Evolutionary conservation across 2,329 filamentous ascomycete species (phyloP), one percentile per base, ranked within the genome.

Genomic region (Fusarium sp.): DNA sequence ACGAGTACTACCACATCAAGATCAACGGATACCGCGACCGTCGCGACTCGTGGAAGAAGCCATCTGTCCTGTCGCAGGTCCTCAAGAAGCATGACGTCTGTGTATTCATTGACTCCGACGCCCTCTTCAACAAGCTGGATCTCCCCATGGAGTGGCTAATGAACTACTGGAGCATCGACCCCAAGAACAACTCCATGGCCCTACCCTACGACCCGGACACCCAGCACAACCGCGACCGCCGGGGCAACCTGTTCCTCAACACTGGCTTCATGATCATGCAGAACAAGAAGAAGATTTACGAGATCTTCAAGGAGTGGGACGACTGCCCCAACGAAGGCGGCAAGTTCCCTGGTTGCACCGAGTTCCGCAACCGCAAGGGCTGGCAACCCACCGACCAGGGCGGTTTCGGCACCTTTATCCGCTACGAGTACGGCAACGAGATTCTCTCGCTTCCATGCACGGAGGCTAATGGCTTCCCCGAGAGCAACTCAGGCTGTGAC

Each of bases 211-310:
- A 83, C 36, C 81, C 81, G 7, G 68, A 75, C 11, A 56, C 60
- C 34, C 70, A 78, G 28, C 69, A 71, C 66, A 83, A 83, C 75
- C 72, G 75, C 45, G 81, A 83, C 68, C 71, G 75, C 60, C 77
- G 75, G n/a, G 76, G 76, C 56, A 79, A 77, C 47, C 65, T 77
- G 67, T 83, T 80, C 78, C 77, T 81, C 67, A 86, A 86, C 75
- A 84, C 83, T 1, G 83, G 83, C n/a, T 85, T 86, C 76, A 84
- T 86, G 73, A 75, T 86, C 30, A 80, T 83, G 7, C 83, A 86
- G 74, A 84, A 84, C 72, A 83, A 82, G 68, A 70, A 77, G 4
- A 79, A 79, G 62, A 83, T 82, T 0, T 80, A 80, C 67, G 77
- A 82, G 32, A 83, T 86, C 39, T 76, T 86, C 43, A 79, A 82